These are phyloP conservation scores for Sphaerulina vaccinii DNA, from an alignment of 2,329 filamentous ascomycete species.

Conservation along the genomic window DNA sequence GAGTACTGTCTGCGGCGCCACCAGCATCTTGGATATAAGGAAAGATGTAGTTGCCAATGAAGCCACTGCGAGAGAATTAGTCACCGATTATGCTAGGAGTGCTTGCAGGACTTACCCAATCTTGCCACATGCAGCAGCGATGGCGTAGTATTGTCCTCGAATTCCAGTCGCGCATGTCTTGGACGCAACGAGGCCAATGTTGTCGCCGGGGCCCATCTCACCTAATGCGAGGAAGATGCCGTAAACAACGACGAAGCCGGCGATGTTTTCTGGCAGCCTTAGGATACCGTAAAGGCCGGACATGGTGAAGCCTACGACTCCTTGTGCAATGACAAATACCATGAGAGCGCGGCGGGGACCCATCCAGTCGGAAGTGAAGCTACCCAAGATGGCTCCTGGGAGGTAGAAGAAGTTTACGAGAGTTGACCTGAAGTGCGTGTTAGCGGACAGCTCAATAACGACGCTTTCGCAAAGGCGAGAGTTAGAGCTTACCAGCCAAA, in stretches of 20 bases:
- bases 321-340: conserved; percentile 69
- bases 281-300: conserved; percentile 72
- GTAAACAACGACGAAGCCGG: conserved; percentile 75
- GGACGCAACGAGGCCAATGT: conserved; percentile 81
- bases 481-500: conserved; percentile 73
- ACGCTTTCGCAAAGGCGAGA: neutral
- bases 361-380: conserved; percentile 72
- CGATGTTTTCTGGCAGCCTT: conserved; percentile 65
- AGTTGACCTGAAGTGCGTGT: conserved; percentile 43
- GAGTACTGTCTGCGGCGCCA: conserved; percentile 49
- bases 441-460: neutral
- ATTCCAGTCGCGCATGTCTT: conserved; percentile 88
- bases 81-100: neutral
- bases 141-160: conserved; percentile 69
- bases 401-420: conserved; percentile 88
- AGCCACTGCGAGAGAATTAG: conserved; percentile 52
- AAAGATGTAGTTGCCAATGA: conserved; percentile 81
- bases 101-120: conserved; percentile 41
- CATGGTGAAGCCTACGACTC: conserved; percentile 84
- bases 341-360: conserved; percentile 75
- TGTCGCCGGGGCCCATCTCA: conserved; percentile 84
- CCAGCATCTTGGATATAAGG: conserved; percentile 61
- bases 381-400: conserved; percentile 75
- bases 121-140: conserved; percentile 72
- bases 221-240: conserved; percentile 73